Conservation (phyloP, 148 eudicot genomes). For the Rhododendron molle region DNA sequence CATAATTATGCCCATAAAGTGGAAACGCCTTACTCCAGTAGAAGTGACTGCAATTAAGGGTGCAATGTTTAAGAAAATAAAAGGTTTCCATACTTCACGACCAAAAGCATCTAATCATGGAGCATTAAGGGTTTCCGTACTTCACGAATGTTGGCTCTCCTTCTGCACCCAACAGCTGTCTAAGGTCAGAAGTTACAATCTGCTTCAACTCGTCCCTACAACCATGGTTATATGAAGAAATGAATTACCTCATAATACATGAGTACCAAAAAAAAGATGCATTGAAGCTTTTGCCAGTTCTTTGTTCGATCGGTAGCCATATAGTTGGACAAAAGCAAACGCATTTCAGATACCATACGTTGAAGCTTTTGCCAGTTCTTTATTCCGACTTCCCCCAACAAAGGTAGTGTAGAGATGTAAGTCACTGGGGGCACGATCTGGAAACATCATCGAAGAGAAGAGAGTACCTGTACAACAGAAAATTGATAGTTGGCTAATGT, state of each 20-base stretch:
- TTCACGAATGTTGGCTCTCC: conserved; percentile 32
- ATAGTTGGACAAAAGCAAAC: neutral
- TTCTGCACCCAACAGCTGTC: conserved; percentile 28
- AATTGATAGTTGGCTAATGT: neutral
- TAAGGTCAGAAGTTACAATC: conserved; percentile 28
- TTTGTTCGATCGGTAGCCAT: conserved; percentile 33
- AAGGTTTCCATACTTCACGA: neutral
- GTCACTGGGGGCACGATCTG: conserved; percentile 86
- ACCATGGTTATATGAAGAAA: neutral
- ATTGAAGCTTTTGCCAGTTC: conserved; percentile 87
- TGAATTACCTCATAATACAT: neutral
- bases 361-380: conserved; percentile 91
- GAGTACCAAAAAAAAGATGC: conserved; percentile 19
- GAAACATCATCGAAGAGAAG: conserved; percentile 97
- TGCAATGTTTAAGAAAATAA: conserved; percentile 6
- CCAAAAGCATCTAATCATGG: neutral
- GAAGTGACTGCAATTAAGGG: conserved; percentile 55
- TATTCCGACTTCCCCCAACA: conserved; percentile 91
- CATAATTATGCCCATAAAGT: conserved; percentile 70
- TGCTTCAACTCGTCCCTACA: conserved; percentile 78
- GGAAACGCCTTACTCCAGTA: conserved; percentile 96
- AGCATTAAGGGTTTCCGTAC: conserved; percentile 31
- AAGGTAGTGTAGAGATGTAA: conserved; percentile 87
- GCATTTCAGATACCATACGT: conserved; percentile 32
- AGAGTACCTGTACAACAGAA: conserved; percentile 67